Evolutionary conservation across 1,284 basidiomycete species (phyloP), one percentile per base, ranked within the genome.

Genomic region (Sanghuangporus baumii): DNA sequence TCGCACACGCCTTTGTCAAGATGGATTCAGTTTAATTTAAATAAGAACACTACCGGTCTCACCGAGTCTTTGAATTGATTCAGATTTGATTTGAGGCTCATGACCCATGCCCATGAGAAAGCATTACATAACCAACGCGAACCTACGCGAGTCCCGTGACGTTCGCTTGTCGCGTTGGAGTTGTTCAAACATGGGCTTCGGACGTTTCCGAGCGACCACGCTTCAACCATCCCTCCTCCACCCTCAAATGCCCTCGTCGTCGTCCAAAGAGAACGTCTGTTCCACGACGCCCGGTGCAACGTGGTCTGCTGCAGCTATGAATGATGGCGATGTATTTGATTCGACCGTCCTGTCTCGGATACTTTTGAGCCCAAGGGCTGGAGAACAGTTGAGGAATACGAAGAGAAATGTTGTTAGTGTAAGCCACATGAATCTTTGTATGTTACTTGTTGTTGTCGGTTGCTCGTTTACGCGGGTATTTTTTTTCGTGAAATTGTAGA

Each of bases 361-460:
- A 26, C 59, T 64, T 52, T 57, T 64, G 16, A 64, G 62, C 62
- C 52, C 58, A n/a, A 57, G 52, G 26, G 57, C 62, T 34, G 62
- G 60, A 31, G 62, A 60, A 16, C 41, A 52, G 31, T 38, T 59
- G n/a, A 59, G 57, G 52, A 41, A 55, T 52, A 51, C 37, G 51
- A 60, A 52, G 46, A 46, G 43, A 12, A 34, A 3, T 31, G 26
- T 31, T 31, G 26, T 31, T 31, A 31, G 31, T 50, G 60, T 62
- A 38, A 38, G 56, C 46, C 31, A 36, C 36, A 47, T 18, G 26
- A 31, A 31, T 31, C 3, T 5, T 31, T 31, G 26, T 31, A 3
- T 31, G 38, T 37, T 11, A 18, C 16, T 55, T 34, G 11, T 52
- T 38, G 38, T 20, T 40, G 40, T 36, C 52, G 23, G 12, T 36